phyloP scores from a whole-genome alignment of 1,284 basidiomycete genomes.

The Neotropicomus parvogracilis region DNA sequence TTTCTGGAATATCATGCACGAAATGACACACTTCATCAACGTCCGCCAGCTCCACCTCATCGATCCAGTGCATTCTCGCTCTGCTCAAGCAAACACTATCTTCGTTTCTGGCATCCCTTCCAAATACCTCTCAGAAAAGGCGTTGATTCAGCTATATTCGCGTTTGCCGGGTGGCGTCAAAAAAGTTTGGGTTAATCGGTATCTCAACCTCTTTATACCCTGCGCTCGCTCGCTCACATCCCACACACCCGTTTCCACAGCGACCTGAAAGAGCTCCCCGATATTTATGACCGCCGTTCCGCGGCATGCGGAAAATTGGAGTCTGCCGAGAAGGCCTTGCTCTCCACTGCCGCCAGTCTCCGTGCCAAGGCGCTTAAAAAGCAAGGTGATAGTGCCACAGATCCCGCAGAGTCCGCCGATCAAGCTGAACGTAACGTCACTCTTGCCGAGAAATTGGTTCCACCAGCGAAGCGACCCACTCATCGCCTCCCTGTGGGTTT shows the following conservation, averaged over 20 bases:
- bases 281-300: conserved; percentile 76
- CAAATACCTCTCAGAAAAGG: conserved; percentile 64
- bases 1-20: conserved; percentile 74
- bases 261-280: conserved; percentile 81
- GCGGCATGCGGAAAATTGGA: conserved; percentile 80
- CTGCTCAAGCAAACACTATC: conserved; percentile 84
- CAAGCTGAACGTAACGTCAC: conserved; percentile 44
- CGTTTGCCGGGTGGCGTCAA: conserved; percentile 82
- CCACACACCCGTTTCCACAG: no score
- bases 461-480: conserved; percentile 70
- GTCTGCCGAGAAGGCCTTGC: conserved; percentile 73
- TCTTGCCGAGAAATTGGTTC: conserved; percentile 58
- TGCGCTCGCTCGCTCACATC: no score
- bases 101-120: conserved; percentile 88
- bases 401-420: conserved; percentile 20
- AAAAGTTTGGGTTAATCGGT: conserved; percentile 87
- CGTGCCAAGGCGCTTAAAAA: conserved; percentile 48
- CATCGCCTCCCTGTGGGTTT: conserved; percentile 64
- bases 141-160: conserved; percentile 66
- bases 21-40: conserved; percentile 79
- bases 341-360: conserved; percentile 72
- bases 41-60: conserved; percentile 85
- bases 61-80: conserved; percentile 64
- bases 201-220: conserved; percentile 14
- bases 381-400: conserved; percentile 21